Evolutionary conservation across 495 filamentous ascomycete species (phyloP), one percentile per base, ranked within the genome.

Genomic region (Lepraria neglecta): DNA sequence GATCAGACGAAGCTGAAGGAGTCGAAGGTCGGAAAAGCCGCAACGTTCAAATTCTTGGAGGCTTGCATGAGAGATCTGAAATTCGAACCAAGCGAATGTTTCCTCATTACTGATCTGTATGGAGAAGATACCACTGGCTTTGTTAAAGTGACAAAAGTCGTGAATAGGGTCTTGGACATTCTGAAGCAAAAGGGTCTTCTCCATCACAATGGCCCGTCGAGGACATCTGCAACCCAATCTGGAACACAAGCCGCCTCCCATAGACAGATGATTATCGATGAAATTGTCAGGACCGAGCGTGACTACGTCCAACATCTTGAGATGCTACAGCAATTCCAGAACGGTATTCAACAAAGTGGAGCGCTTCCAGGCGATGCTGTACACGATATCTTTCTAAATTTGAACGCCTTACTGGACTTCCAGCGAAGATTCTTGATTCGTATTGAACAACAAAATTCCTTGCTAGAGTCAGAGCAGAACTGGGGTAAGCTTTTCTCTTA

Each of bases 291-390:
- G 66, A 97, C 92, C 5, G 94, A 98, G 71, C 86, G 94, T 45
- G 95, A 96, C 70, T 98, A 98, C 65, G 95, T 97, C n/a, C 92
- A 97, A 68, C 92, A 97, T 75, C 78, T 98, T 31, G 92, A 97
- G 69, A 91, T 92, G 64, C 73, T 98, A 19, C 92, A 97, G 69
- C 87, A 91, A 56, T 82, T 97, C 60, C 97, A 97, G 77, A 94
- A 90, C 67, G 83, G 85, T 30, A 76, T 97, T 38, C 90, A 97
- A 68, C 85, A 92, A 67, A 90, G 87, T 52, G 90, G 91, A 45
- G 82, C 90, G 42, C 84, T 97, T 62, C 85, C 91, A 5, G 92
- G 94, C 55, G 95, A 98, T 72, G 81, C 85, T 17, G 86, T 96
- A 30, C 94, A 97, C 74, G 85, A 91, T 69, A 95, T 98, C 65